A percentile compares a stretch with the other conserved stretches of the same genome.
phyloP scores from a whole-genome alignment of 495 filamentous ascomycete genomes.

The Talaromyces stipitatus region DNA sequence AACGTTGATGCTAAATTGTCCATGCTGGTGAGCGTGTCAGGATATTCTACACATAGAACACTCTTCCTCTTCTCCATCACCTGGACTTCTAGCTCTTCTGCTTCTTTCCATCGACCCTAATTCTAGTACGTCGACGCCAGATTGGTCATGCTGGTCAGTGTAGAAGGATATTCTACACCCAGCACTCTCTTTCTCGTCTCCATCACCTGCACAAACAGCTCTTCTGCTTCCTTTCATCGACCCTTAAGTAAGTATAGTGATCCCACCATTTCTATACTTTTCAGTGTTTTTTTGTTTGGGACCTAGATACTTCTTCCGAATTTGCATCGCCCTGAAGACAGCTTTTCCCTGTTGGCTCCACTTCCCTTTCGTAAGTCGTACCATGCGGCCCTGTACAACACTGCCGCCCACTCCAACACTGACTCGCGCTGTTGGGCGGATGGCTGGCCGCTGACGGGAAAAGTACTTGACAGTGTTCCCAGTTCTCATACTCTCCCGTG shows the following conservation, averaged over 20 bases:
- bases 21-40: constrained; percentile 16
- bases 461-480: constrained; percentile 14
- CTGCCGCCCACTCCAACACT: constrained; percentile 7
- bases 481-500: constrained; percentile 21
- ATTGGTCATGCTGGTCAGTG: constrained; percentile 13
- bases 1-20: constrained; percentile 14
- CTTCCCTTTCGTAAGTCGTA: constrained; percentile 2
- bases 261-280: constrained; percentile 12
- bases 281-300: constrained; percentile 17
- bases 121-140: constrained; percentile 14
- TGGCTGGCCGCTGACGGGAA: constrained; percentile 15
- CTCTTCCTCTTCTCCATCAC: constrained; percentile 2
- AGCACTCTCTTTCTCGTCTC: constrained; percentile 7
- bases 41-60: constrained; percentile 16
- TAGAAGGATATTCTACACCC: constrained; percentile 18
- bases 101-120: constrained; percentile 11
- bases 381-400: constrained; percentile 8
- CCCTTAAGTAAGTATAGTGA: constrained; percentile 14
- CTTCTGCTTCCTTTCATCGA: constrained; percentile 18
- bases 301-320: too few relatives aligned
- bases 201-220: too few relatives aligned
- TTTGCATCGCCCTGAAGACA: background rate
- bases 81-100: constrained; percentile 10
- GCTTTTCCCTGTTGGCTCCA: background rate
- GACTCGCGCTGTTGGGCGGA: constrained; percentile 4